Base-by-base conservation (phyloP, 345 rosid genomes). In the Eucalyptus microcorys region DNA sequence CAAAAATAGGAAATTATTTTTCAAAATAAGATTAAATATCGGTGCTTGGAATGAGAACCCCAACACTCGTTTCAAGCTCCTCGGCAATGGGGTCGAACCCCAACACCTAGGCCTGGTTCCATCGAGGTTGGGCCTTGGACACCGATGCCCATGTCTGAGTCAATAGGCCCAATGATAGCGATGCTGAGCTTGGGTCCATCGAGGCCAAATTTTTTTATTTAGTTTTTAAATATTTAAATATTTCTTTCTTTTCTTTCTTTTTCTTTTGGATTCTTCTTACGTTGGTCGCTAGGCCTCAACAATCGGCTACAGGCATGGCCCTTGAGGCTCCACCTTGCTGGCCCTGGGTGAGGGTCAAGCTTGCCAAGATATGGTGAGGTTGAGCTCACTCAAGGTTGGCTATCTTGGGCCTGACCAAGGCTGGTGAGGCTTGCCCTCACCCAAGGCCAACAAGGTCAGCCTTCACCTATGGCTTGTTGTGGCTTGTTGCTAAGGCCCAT, bases 141-240 rank as follows among this genome's bases (percentile, higher is more conserved):
- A 55, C 8, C 6, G 0, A 24, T 22, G 61, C 30, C 61, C 61
- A 24, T 55, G 14, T 24, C 1, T 0, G 2, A 24, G 1, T 10
- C 12, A 10, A 0, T 22, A 55, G 61, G 61, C 6, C 27, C 5
- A 22, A 24, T 55, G 30, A 55, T 55, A 55, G 27, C 3, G 1
- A 55, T 22, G 27, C 1, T 3, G 0, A 55, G 14, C 61, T 24
- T 55, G 30, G 30, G 61, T 55, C 61, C 30, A 8, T 55, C 6
- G 6, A 4, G 30, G 30, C 30, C 13, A 49, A 48, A 4, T 21
- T 22, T 2, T 2, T 53, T 8, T 52, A 3, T 52, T 14, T 19
- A 3, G 1, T 53, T 21, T 53, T 19, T 19, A 3, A 21, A 7
- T 53, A 21, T 19, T 53, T 22, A 7, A 53, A 19, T 8, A 1